These are phyloP conservation scores for Rheum nobile DNA, from an alignment of 148 eudicot species.

Conservation along the genomic window DNA sequence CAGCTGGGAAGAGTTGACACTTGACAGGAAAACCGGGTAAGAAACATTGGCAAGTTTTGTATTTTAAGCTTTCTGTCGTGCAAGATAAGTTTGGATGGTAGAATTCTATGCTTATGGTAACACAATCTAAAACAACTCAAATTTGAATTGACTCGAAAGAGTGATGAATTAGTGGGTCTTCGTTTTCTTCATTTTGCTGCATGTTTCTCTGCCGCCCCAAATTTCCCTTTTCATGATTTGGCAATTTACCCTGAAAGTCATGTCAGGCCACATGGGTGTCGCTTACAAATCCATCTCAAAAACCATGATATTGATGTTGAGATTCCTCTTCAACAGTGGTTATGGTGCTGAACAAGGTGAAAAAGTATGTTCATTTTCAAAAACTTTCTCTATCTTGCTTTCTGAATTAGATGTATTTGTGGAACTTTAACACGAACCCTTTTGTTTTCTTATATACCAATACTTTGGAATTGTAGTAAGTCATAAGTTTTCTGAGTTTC, in stretches of 20 bases:
- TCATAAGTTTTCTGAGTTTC: not conserved
- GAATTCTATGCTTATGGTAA: no score
- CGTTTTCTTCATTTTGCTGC: no score
- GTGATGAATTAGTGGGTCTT: no score
- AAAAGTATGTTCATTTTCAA: conserved; percentile 31
- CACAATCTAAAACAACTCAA: no score
- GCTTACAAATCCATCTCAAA: not conserved
- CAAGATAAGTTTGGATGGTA: no score
- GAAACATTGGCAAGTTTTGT: no score
- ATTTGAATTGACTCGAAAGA: no score
- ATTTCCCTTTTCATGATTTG: not conserved
- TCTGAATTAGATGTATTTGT: not conserved
- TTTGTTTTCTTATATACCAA: not conserved
- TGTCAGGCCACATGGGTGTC: conserved; percentile 5
- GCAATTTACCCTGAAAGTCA: not conserved
- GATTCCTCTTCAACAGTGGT: conserved; percentile 13
- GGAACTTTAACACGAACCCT: not conserved
- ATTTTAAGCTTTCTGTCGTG: no score
- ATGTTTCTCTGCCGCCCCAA: no score
- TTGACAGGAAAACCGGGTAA: no score
- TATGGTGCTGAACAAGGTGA: conserved; percentile 98
- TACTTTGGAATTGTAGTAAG: not conserved
- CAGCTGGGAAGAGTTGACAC: no score
- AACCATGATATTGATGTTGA: conserved; percentile 5
- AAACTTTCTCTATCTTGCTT: not conserved